Evolutionary conservation across 192 early-diverging fungal species (phyloP), one percentile per base, ranked within the genome.

Genomic region (Chytriomyces confervae): DNA sequence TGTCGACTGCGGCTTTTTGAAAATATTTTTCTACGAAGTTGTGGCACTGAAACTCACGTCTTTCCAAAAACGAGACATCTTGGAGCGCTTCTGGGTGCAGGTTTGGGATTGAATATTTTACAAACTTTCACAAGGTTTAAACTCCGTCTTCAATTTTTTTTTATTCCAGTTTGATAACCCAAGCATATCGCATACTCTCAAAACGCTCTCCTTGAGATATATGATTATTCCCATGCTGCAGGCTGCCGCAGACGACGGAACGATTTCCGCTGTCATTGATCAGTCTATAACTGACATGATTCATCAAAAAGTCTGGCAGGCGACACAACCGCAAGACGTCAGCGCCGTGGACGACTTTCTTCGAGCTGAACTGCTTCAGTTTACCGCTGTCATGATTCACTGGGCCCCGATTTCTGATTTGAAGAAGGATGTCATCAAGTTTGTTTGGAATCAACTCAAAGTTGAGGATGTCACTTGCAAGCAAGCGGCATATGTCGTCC

Each of bases 391-490:
- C 47, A 86, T 98, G 57, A 87, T 97, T 0, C 94, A 95, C 74
- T 91, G 92, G 78, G 93, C 92, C 0, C 91, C 93, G 3, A 89
- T 97, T 53, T 90, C 88, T 11, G 94, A 96, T 67, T 81, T 86
- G 49, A 87, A 91, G 43, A 95, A 95, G 80, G 74, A 76, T 20
- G 91, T 97, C 20, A 97, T 98, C 78, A 96, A 95, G 79, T 97
- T 96, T 86, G 61, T 74, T 85, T 36, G 78, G 68, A 78, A 78
- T 49, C 77, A 78, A 36, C 43, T 69, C 8, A 84, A 90, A 79
- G 80, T 86, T 20, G 97, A 98, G 75, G 98, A 99, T 62, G 87
- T 95, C 16, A 97, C 94, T 47, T 93, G 94, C 84, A 98, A 98
- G 75, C 95, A 98, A 76, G 92, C 97, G 1, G 92, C 97, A 6